Evolutionary conservation across 2,329 filamentous ascomycete species (phyloP), one percentile per base, ranked within the genome.

Genomic region (Pyrenophora tritici-repentis): DNA sequence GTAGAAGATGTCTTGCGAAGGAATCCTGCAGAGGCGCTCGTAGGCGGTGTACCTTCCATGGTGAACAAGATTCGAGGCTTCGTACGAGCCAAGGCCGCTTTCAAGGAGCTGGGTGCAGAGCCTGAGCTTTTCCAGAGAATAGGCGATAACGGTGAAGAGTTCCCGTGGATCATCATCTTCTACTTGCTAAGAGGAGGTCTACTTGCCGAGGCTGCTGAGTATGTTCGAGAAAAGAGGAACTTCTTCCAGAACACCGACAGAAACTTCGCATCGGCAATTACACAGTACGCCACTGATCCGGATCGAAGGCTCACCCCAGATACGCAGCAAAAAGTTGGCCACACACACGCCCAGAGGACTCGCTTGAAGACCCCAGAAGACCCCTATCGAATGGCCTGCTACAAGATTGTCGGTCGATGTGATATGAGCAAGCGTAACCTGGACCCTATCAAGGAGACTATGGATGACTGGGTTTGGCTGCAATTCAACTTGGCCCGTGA

Each of bases 371-470:
- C 90, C 0, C 90, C 92, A 68, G 89, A 90, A 1, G 94, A 99
- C 71, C 94, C 94, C 20, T 99, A 95, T 78, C 87, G 91, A 46
- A 92, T 96, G 86, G 92, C 93, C 40, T 97, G 94, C 73, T 97
- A 97, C 81, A 97, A 99, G 80, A 87, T 99, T 55, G 88, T 99
- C 63, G 94, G 95, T 38, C 91, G 85, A 42, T 87, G 84, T 66
- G 85, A 87, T 57, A 75, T 87, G 51, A 77, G 74, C 40, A 78
- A 79, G 36, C 78, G 83, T 47, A 83, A 76, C 52, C 73, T 87
- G 31, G 83, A 85, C 37, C 75, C 77, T 4, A 78, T 87, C 53
- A 81, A 77, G 35, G 82, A 83, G 65, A 80, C 78, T 29, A 82
- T 86, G 63, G 84, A 86, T 61, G 85, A 87, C 61, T 87, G 84